Evolutionary conservation across 257 asterid species (phyloP), one percentile per base, ranked within the genome.

Genomic region (Thymus quinquecostatus): DNA sequence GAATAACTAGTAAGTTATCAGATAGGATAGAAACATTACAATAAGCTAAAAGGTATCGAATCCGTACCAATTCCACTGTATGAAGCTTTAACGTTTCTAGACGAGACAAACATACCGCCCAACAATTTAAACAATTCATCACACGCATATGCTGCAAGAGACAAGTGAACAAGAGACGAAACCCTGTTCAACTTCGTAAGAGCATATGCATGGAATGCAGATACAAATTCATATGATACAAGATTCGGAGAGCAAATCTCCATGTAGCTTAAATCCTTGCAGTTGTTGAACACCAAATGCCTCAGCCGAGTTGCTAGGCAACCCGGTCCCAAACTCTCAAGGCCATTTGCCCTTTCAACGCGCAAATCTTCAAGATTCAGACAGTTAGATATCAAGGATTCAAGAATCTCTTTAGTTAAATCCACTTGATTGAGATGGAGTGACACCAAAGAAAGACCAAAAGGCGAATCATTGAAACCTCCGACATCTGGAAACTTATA

Each of bases 91-190:
- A 49, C 13, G 54, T 68, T 50, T 68, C 64, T 9, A 68, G 63
- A 8, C 30, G 11, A 27, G 73, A 68, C 64, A 68, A 54, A 54
- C 41, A 53, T 47, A 3, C 27, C 14, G 38, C 6, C 10, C 29
- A 53, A 68, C 27, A 1, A 0, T 1, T 10, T 10, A 14, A 48
- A 3, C 32, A 68, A 34, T 6, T 8, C 27, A 9, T 5, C 6
- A 1, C 30, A 48, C 54, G 2, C 0, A 5, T 1, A 27, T 53
- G 41, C 64, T 8, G 50, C 54, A 5, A 68, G 64, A 8, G 64
- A 53, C 14, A 68, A 10, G 40, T 40, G 59, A 36, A 28, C 5
- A 68, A 68, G 64, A 54, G 63, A 68, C 10, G 55, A 53, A 38
- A 54, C 29, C 11, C 59, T 33, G 21, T 53, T 38, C 54, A 48